Evolutionary conservation across 1,284 basidiomycete species (phyloP).

Genomic region (Puccinia novopanici): DNA sequence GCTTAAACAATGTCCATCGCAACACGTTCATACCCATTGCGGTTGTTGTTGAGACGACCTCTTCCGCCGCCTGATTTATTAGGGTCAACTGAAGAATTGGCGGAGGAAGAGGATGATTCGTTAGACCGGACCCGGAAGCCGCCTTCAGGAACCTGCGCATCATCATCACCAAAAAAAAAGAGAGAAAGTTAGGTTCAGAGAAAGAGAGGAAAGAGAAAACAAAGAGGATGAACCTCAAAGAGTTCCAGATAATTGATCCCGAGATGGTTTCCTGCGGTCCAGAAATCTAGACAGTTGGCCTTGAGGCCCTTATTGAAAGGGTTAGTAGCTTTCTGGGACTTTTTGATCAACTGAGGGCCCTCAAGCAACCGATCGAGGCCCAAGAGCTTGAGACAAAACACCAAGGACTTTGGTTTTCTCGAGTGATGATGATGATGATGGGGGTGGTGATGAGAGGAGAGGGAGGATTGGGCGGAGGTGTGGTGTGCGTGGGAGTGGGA

Average conservation of each 20-base stretch:
- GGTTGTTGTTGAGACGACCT: neutral
- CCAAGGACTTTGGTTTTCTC: constrained; percentile 53
- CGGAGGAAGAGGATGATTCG: neutral
- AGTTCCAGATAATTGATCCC: constrained; percentile 85
- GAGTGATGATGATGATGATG: neutral
- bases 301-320: constrained; percentile 86
- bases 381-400: constrained; percentile 81
- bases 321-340: constrained; percentile 70
- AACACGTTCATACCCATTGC: constrained; percentile 22
- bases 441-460: neutral
- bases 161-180: neutral
- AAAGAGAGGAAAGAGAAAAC: constrained; percentile 1
- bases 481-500: constrained; percentile 42
- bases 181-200: neutral
- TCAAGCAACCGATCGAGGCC: constrained; percentile 91
- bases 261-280: constrained; percentile 78
- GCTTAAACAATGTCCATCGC: constrained; percentile 28
- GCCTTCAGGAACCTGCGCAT: constrained; percentile 25
- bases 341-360: constrained; percentile 75
- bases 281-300: constrained; percentile 92
- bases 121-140: constrained; percentile 16
- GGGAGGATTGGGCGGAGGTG: constrained; percentile 34
- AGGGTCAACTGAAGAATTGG: neutral
- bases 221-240: constrained; percentile 69
- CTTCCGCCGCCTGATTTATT: neutral